These are phyloP conservation scores for Bathelium albidoporum DNA, from an alignment of 495 filamentous ascomycete genomes.

Conservation along the genomic window DNA sequence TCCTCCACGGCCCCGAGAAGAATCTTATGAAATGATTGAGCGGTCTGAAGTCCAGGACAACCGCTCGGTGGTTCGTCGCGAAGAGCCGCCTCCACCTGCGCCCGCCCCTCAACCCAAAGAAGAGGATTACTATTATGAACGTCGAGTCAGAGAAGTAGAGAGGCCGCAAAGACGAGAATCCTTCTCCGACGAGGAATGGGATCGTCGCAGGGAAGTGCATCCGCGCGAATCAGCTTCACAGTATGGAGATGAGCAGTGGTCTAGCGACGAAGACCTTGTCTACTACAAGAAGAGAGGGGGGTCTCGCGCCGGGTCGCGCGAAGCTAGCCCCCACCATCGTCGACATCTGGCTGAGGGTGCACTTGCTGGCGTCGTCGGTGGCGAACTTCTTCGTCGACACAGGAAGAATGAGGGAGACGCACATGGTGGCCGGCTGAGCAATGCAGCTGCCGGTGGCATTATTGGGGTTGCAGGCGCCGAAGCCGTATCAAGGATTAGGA, in stretches of 20 bases:
- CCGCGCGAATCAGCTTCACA: conserved; percentile 51
- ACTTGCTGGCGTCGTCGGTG: conserved; percentile 64
- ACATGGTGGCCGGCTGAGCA: conserved; percentile 54
- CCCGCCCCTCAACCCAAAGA: conserved; percentile 34
- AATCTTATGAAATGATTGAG: conserved; percentile 55
- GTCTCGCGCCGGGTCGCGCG: conserved; percentile 35
- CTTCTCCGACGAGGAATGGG: conserved; percentile 40
- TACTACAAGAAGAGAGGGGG: conserved; percentile 43
- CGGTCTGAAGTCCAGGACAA: conserved; percentile 46
- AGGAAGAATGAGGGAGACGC: conserved; percentile 49
- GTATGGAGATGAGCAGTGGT: conserved; percentile 28
- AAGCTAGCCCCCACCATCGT: conserved; percentile 54
- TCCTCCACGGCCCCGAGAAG: conserved; percentile 16
- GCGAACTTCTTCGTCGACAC: conserved; percentile 62
- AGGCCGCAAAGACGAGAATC: conserved; percentile 23
- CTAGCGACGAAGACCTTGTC: conserved; percentile 56
- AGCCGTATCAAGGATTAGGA: conserved; percentile 59
- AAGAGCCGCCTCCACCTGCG: conserved; percentile 22
- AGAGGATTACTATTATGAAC: conserved; percentile 59
- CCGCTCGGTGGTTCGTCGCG: conserved; percentile 35
- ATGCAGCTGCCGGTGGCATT: conserved; percentile 68
- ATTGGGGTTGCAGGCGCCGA: conserved; percentile 76
- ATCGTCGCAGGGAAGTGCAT: conserved; percentile 46
- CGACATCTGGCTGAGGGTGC: conserved; percentile 83
- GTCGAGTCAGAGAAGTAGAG: conserved; percentile 43